A percentile compares a stretch with the other conserved stretches of the same genome.
Evolutionary conservation across 805 yeast genomes (phyloP).

Genomic region (Starmerella tilneyi): DNA sequence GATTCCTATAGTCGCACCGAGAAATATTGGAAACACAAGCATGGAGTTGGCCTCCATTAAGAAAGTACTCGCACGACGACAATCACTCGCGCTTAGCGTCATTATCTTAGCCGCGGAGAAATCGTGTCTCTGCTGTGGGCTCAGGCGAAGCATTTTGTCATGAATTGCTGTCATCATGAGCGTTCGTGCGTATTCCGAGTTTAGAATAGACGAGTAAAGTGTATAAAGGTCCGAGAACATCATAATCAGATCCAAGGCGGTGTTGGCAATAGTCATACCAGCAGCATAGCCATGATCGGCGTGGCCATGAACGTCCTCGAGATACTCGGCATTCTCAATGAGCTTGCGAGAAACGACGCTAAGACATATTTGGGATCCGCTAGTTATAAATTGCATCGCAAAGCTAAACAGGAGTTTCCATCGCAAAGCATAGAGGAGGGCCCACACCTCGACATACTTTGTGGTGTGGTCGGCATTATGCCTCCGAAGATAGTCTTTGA

Average conservation of each 20-base stretch:
- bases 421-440: constrained; percentile 20
- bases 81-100: constrained; percentile 67
- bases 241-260: constrained; percentile 41
- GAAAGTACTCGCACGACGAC: constrained; percentile 57
- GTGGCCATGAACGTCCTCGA: constrained; percentile 10
- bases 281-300: constrained; percentile 45
- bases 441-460: constrained; percentile 18
- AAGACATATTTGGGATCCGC: constrained; percentile 18
- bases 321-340: constrained; percentile 14
- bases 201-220: constrained; percentile 48
- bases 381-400: constrained; percentile 3
- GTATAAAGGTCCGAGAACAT: constrained; percentile 47
- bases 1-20: constrained; percentile 47
- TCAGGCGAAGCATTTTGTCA: constrained; percentile 54
- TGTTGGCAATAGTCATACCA: constrained; percentile 64
- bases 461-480: constrained; percentile 12
- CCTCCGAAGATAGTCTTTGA: constrained; percentile 10
- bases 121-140: constrained; percentile 46
- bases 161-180: constrained; percentile 59
- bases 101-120: constrained; percentile 64
- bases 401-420: constrained; percentile 11
- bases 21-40: constrained; percentile 11
- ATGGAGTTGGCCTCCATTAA: constrained; percentile 13
- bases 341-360: constrained; percentile 18
- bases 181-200: constrained; percentile 63